phyloP scores from a whole-genome alignment of 2,329 filamentous ascomycete genomes.

The Venturia asperata region DNA sequence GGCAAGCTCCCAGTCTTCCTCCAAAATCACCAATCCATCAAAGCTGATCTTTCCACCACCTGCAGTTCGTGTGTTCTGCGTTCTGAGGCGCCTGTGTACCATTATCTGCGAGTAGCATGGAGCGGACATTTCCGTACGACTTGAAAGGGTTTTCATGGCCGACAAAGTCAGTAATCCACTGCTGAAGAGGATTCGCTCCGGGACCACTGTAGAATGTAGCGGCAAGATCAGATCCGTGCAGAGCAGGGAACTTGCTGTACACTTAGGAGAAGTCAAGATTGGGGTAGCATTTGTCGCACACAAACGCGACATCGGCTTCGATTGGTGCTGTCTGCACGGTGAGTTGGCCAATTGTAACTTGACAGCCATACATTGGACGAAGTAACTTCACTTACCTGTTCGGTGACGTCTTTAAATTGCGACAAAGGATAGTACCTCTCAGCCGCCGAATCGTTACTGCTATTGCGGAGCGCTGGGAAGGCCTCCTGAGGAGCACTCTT shows the following conservation, averaged over 20 bases:
- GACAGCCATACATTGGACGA: neutral
- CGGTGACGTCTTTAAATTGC: constrained; percentile 41
- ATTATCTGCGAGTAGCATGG: neutral
- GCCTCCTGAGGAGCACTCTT: constrained; percentile 24
- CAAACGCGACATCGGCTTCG: constrained; percentile 40
- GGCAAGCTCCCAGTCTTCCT: neutral
- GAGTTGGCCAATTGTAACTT: neutral
- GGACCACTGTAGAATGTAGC: constrained; percentile 47
- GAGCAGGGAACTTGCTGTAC: constrained; percentile 46
- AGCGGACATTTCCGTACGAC: constrained; percentile 17
- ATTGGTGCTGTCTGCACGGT: constrained; percentile 36
- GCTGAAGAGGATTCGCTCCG: neutral
- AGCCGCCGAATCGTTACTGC: constrained; percentile 36
- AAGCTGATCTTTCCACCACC: neutral
- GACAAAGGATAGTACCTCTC: constrained; percentile 44
- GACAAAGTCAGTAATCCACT: neutral
- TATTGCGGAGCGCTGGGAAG: constrained; percentile 29
- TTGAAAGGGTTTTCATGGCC: constrained; percentile 15
- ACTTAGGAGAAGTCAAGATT: constrained; percentile 44
- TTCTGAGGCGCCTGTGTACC: neutral
- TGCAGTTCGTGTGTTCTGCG: neutral
- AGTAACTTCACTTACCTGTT: neutral
- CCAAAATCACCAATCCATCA: neutral
- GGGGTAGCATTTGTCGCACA: constrained; percentile 48
- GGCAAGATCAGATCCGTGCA: constrained; percentile 47